Evolutionary conservation across 371 early-diverging fungal species (phyloP).

Genomic region (Apophysomyces elegans): DNA sequence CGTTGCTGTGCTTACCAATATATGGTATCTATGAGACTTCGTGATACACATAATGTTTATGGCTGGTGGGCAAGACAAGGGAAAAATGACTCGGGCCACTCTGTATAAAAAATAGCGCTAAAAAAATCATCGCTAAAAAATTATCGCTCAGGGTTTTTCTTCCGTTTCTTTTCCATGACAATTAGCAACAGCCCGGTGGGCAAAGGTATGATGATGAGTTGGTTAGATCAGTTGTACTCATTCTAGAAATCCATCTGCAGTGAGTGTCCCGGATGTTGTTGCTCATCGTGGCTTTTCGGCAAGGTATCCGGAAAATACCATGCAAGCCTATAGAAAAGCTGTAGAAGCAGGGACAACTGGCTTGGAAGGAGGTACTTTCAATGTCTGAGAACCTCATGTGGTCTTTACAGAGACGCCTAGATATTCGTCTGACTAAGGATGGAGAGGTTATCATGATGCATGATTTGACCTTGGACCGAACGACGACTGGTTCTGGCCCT

Average conservation of each 20-base stretch:
- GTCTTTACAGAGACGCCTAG: conserved; percentile 24
- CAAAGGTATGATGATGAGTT: neutral
- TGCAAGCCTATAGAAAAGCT: conserved; percentile 60
- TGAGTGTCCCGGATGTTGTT: conserved; percentile 39
- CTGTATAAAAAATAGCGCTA: no score
- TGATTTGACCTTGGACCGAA: conserved; percentile 60
- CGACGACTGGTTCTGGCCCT: conserved; percentile 60
- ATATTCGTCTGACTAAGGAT: conserved; percentile 65
- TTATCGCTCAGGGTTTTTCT: neutral
- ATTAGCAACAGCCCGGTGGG: neutral
- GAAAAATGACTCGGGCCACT: no score
- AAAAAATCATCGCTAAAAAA: no score
- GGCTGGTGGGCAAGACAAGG: no score
- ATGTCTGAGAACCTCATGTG: neutral
- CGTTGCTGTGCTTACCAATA: no score
- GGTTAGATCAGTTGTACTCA: neutral
- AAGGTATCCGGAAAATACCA: conserved; percentile 69
- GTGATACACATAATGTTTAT: no score
- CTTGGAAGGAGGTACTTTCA: conserved; percentile 59
- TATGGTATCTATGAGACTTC: no score
- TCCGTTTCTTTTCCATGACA: neutral
- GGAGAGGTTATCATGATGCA: conserved; percentile 70
- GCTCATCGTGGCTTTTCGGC: conserved; percentile 62
- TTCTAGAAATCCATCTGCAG: neutral
- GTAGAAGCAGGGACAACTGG: conserved; percentile 62